These are phyloP conservation scores for Amanita rimosa DNA, from an alignment of 768 basidiomycete species.

Conservation along the genomic window DNA sequence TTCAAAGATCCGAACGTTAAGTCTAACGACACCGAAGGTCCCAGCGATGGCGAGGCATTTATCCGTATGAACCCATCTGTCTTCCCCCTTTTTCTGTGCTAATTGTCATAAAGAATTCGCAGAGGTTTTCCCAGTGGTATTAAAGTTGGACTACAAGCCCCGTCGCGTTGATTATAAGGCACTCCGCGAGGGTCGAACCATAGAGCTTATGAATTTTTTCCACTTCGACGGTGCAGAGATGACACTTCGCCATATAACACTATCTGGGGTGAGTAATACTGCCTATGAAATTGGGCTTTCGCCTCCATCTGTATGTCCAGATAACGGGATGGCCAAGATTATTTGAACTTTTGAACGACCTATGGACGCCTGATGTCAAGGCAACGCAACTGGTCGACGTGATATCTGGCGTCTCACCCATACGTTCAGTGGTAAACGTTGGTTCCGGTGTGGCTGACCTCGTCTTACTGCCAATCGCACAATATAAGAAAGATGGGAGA, in stretches of 20 bases:
- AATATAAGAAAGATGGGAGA: constrained; percentile 95
- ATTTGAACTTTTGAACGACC: constrained; percentile 87
- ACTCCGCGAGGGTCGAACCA: constrained; percentile 80
- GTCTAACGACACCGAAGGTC: constrained; percentile 14
- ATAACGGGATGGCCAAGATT: constrained; percentile 87
- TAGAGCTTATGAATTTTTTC: constrained; percentile 99
- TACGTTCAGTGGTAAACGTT: constrained; percentile 94
- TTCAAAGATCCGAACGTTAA: constrained; percentile 57
- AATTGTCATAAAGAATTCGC: constrained; percentile 56
- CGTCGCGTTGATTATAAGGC: constrained; percentile 93
- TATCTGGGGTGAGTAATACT: constrained; percentile 66
- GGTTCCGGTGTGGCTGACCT: constrained; percentile 96
- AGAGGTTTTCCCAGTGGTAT: constrained; percentile 88
- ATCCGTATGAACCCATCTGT: constrained; percentile 17
- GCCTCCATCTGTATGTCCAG: constrained; percentile 27
- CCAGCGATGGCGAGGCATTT: constrained; percentile 35
- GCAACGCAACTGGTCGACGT: constrained; percentile 96
- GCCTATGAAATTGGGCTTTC: neutral
- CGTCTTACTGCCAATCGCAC: constrained; percentile 89
- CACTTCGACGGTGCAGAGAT: constrained; percentile 99
- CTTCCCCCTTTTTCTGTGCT: constrained; percentile 52
- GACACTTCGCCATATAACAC: constrained; percentile 87
- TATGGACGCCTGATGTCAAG: constrained; percentile 99
- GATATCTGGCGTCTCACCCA: constrained; percentile 92
- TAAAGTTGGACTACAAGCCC: constrained; percentile 98